Evolutionary conservation across 345 rosid genomes (phyloP).

Genomic region (Eucalyptus curtisii): DNA sequence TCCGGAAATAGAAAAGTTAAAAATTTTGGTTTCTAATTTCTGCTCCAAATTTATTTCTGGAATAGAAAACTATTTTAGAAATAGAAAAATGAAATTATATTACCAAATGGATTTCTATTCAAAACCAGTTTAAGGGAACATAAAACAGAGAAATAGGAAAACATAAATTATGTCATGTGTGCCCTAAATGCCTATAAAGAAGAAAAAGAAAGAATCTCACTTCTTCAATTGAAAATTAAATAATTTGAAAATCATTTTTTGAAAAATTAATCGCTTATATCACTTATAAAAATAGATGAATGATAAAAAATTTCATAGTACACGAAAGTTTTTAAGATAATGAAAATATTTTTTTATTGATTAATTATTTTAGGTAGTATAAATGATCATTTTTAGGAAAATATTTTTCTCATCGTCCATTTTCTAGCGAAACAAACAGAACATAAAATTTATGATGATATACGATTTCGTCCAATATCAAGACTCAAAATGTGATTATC

Average conservation of each 20-base stretch:
- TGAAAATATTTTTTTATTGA: too few relatives aligned
- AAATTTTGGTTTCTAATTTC: accelerated
- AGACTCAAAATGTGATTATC: background rate
- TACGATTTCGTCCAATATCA: background rate
- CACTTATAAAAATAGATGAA: too few relatives aligned
- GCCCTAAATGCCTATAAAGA: background rate
- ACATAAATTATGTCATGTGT: too few relatives aligned
- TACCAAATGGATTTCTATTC: accelerated
- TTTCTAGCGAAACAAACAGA: accelerated
- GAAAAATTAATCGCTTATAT: background rate
- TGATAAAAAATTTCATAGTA: accelerated
- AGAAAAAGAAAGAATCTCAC: background rate
- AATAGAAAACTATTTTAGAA: accelerated
- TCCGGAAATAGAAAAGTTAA: accelerated
- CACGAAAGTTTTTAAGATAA: too few relatives aligned
- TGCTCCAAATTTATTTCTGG: accelerated
- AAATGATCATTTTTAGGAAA: too few relatives aligned
- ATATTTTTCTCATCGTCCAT: accelerated
- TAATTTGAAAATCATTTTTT: background rate
- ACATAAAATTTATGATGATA: background rate
- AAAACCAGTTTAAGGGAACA: accelerated
- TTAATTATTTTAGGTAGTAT: accelerated
- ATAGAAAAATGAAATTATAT: too few relatives aligned
- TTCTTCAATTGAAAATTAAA: background rate
- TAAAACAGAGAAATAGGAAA: accelerated